Base-by-base conservation (phyloP, 1,139 yeast genomes). In the Hansenula lynferdii region DNA sequence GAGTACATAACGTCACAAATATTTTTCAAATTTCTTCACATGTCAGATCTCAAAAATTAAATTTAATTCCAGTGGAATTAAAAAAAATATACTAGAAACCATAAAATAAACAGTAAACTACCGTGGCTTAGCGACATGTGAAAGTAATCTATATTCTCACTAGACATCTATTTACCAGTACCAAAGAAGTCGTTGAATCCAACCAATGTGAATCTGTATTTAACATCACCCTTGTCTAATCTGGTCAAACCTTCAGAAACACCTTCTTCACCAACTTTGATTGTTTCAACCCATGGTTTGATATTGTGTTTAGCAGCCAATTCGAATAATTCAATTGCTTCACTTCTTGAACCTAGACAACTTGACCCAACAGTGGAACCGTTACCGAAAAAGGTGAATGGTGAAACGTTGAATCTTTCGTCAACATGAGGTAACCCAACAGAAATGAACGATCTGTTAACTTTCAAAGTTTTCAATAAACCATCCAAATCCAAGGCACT, bases 201-300 rank as follows among this genome's bases (percentile, higher is more conserved):
- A 39, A 75, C 72, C 51, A 81, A 64, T 9, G 80, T 80, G 53
- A 77, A 72, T 65, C 87, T 75, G 58, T 79, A 82, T 49, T 73
- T 72, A 41, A 77, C 82, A 44, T 79, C 80, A 51, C 79, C 78
- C 20, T 61, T 49, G 38, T 69, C 69, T 45, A 74, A 64, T 53
- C 74, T 70, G 31, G 69, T 68, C 48, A 75, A 65, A 8, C 77
- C 82, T 50, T 69, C 65, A 34, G 67, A 64, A 35, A 74, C 72
- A 46, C 71, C 70, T 38, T 64, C 72, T 52, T 72, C 79, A 39
- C 68, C 63, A 44, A 79, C 64, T 35, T 78, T 75, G 35, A 77
- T 57, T 21, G 71, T 66, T 61, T 79, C 84, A 41, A 75, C 69
- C 85, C 83, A 77, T 19, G 82, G 77, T 43, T 65, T 66, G 48